phyloP scores from a whole-genome alignment of 495 filamentous ascomycete genomes.

The Oidiodendron maius region DNA sequence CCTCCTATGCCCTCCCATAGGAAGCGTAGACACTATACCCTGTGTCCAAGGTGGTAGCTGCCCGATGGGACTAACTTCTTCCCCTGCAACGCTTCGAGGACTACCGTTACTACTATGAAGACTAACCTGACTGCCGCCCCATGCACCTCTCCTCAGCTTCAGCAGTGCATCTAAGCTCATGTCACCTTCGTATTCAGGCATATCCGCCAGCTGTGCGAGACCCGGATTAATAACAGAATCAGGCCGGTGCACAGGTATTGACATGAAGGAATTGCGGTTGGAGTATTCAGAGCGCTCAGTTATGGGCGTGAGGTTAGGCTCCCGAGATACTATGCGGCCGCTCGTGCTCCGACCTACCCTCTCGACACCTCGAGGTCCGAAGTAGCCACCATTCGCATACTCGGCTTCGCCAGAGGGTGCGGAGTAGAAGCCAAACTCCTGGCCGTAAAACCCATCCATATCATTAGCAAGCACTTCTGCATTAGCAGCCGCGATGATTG shows the following conservation, averaged over 20 bases:
- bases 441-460: slow-evolving; percentile 87
- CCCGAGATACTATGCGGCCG: slow-evolving; percentile 65
- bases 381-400: slow-evolving; percentile 83
- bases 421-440: slow-evolving; percentile 97
- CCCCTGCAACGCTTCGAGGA: slow-evolving; percentile 9
- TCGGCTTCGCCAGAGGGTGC: slow-evolving; percentile 42
- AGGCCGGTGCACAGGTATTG: slow-evolving; percentile 51
- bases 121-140: slow-evolving; percentile 72
- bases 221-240: slow-evolving; percentile 45
- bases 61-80: slow-evolving; percentile 4
- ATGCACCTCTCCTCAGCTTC: slow-evolving; percentile 67
- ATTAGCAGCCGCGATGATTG: slow-evolving; percentile 91
- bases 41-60: slow-evolving; percentile 16
- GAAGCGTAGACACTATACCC: not conserved
- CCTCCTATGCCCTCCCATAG: slow-evolving; percentile 8
- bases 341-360: slow-evolving; percentile 60
- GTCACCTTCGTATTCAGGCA: slow-evolving; percentile 54
- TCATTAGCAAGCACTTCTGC: slow-evolving; percentile 90
- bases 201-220: slow-evolving; percentile 64
- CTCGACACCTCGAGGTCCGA: slow-evolving; percentile 62
- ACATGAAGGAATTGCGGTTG: slow-evolving; percentile 85
- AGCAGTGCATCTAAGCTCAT: slow-evolving; percentile 67
- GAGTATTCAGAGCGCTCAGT: slow-evolving; percentile 95
- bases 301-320: slow-evolving; percentile 92
- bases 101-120: slow-evolving; percentile 8